These are phyloP conservation scores for Trichophyton mentagrophytes DNA, from an alignment of 2,329 filamentous ascomycete species.

Conservation along the genomic window DNA sequence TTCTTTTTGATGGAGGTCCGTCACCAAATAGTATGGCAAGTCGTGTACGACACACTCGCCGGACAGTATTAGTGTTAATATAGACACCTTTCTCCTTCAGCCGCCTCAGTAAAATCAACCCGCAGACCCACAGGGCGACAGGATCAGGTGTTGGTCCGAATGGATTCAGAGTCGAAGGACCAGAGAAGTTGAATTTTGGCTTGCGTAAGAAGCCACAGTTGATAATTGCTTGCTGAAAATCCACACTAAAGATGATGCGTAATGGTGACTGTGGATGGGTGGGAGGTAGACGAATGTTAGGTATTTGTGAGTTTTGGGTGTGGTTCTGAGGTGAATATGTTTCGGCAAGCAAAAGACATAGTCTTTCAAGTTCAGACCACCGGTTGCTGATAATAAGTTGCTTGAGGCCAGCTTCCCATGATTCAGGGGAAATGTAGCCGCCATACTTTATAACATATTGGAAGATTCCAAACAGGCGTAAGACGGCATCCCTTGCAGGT, in stretches of 20 bases:
- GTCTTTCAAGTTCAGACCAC: conserved; percentile 39
- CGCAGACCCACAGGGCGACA: conserved; percentile 30
- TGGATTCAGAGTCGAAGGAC: conserved; percentile 12
- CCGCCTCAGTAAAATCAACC: conserved; percentile 28
- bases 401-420: conserved; percentile 48
- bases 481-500: conserved; percentile 26
- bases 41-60: conserved; percentile 24
- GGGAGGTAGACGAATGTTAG: conserved; percentile 1
- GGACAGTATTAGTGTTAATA: conserved; percentile 21
- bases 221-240: conserved; percentile 37
- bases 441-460: conserved; percentile 37
- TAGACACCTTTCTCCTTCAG: conserved; percentile 26
- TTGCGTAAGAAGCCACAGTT: conserved; percentile 37
- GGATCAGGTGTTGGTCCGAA: conserved; percentile 14
- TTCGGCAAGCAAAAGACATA: conserved; percentile 40
- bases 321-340: conserved; percentile 22
- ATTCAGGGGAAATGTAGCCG: conserved; percentile 28
- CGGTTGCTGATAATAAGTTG: conserved; percentile 46
- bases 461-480: conserved; percentile 37
- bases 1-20: conserved; percentile 20
- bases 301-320: background rate
- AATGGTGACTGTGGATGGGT: conserved; percentile 18
- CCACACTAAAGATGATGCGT: conserved; percentile 29
- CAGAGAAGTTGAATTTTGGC: conserved; percentile 16
- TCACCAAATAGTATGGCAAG: conserved; percentile 27